phyloP scores from a whole-genome alignment of 495 filamentous ascomycete genomes.

The Penicillium lividum region DNA sequence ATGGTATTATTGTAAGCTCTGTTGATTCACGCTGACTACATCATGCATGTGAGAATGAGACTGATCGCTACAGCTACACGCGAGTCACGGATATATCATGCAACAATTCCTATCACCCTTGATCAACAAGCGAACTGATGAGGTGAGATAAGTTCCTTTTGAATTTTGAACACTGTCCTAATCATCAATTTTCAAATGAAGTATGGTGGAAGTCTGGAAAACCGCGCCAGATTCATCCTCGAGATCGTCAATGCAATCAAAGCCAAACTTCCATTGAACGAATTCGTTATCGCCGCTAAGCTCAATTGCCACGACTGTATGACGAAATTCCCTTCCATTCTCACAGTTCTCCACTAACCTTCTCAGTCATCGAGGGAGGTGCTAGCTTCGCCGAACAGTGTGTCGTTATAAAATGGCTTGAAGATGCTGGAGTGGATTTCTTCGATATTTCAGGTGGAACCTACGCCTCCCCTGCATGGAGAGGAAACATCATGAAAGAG shows the following conservation, averaged over 20 bases:
- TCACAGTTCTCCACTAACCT: not conserved
- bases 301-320: constrained; percentile 22
- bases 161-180: not conserved
- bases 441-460: constrained; percentile 25
- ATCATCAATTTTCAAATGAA: not conserved
- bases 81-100: constrained; percentile 36
- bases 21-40: not conserved
- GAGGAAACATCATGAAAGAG: constrained; percentile 21
- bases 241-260: constrained; percentile 31
- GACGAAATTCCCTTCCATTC: not conserved
- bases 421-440: constrained; percentile 21
- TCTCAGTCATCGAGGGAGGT: constrained; percentile 18
- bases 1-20: constrained; percentile 20
- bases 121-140: constrained; percentile 41
- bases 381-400: constrained; percentile 22
- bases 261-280: constrained; percentile 13
- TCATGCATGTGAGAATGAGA: not conserved
- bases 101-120: constrained; percentile 38
- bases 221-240: constrained; percentile 35
- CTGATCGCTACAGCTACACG: constrained; percentile 13
- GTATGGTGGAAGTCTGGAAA: constrained; percentile 46
- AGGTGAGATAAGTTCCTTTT: constrained; percentile 12
- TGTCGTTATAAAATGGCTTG: constrained; percentile 21
- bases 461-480: constrained; percentile 21
- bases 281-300: constrained; percentile 20